Evolutionary conservation across 2,329 filamentous ascomycete genomes (phyloP).

Genomic region (Calonectria pauciramosa): DNA sequence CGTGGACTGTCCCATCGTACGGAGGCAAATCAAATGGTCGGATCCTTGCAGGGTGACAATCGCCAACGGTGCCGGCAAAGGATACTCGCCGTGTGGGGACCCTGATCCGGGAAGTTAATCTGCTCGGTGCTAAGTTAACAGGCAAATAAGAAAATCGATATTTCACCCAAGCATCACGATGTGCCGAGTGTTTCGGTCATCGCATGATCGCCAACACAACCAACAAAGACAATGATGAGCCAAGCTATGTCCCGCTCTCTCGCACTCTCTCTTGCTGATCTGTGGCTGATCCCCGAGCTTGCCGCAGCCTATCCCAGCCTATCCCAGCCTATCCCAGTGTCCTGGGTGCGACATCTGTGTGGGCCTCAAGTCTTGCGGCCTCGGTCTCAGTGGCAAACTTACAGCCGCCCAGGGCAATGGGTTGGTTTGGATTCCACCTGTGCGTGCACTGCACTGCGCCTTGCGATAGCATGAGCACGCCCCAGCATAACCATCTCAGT

Average conservation of each 20-base stretch:
- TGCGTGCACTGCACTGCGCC: slow-evolving; percentile 8
- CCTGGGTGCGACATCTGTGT: slow-evolving; percentile 38
- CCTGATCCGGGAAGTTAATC: not conserved
- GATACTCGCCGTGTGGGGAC: not conserved
- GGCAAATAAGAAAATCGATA: not conserved
- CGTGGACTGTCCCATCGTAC: not conserved
- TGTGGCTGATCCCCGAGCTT: slow-evolving; percentile 11
- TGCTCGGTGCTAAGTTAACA: not conserved
- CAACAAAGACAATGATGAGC: not conserved
- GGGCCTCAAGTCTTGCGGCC: slow-evolving; percentile 22
- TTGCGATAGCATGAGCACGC: slow-evolving; percentile 2
- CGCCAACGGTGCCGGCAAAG: not conserved
- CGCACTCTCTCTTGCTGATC: not conserved
- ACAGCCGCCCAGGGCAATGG: not conserved
- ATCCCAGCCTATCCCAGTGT: slow-evolving; percentile 31
- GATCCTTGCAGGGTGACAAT: not conserved
- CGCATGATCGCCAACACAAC: slow-evolving; percentile 17
- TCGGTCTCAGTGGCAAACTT: slow-evolving; percentile 20
- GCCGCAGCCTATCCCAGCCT: slow-evolving; percentile 19
- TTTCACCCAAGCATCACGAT: not conserved
- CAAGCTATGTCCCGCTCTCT: not conserved
- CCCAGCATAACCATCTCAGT: slow-evolving; percentile 2
- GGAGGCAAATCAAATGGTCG: not conserved
- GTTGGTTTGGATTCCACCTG: slow-evolving; percentile 2
- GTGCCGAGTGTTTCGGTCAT: not conserved